Conservation (phyloP, 805 yeast genomes). For the Komagataella pastoris region DNA sequence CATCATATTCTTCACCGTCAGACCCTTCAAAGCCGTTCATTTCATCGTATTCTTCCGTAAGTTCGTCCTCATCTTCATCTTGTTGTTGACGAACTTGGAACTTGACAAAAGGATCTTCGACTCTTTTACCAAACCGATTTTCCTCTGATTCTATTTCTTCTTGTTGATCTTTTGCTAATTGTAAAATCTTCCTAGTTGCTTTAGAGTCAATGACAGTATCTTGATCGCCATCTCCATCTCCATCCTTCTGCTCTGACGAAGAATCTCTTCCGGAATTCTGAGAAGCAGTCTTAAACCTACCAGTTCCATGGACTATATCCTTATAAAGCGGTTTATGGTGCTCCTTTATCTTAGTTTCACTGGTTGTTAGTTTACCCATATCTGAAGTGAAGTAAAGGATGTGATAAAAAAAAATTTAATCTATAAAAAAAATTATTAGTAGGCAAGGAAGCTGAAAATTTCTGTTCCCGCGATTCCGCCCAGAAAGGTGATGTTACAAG, state of each 20-base stretch:
- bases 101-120: conserved; percentile 12
- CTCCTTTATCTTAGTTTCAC: conserved; percentile 35
- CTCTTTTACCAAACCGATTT: conserved; percentile 11
- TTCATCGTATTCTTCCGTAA: conserved; percentile 15
- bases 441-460: not conserved
- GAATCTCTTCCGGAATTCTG: conserved; percentile 13
- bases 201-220: conserved; percentile 69
- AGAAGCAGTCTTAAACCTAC: conserved; percentile 40
- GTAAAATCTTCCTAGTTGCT: conserved; percentile 73
- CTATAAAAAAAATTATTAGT: not conserved
- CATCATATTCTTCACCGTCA: conserved; percentile 25
- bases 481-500: not conserved
- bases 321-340: conserved; percentile 76
- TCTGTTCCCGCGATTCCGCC: not conserved
- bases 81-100: conserved; percentile 9
- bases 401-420: not conserved
- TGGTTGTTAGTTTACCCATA: conserved; percentile 58
- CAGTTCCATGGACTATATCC: conserved; percentile 66
- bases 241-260: conserved; percentile 18
- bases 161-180: conserved; percentile 86
- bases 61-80: conserved; percentile 19
- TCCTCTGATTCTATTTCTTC: conserved; percentile 75
- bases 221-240: conserved; percentile 29
- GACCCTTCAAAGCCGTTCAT: conserved; percentile 12
- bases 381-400: conserved; percentile 1